These are phyloP conservation scores for Panicum virgatum DNA, from an alignment of 202 grass and related monocot genomes.

Conservation along the genomic window DNA sequence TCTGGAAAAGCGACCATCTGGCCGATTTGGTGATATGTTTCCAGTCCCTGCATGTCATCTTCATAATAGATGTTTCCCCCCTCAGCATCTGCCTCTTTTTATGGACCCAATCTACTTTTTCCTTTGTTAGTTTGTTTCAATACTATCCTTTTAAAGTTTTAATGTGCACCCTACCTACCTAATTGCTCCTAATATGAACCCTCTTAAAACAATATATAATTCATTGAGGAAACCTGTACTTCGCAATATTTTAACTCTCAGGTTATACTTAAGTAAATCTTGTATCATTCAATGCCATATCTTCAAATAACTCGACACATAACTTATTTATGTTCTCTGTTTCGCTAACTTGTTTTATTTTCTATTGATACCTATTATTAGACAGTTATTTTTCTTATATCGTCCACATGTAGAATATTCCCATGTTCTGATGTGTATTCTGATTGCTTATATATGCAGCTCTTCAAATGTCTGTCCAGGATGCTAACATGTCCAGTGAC, in stretches of 20 bases:
- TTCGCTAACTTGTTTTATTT: neutral
- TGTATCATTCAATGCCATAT: conserved; percentile 1
- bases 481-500: conserved; percentile 44
- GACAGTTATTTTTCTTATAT: neutral
- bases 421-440: conserved; percentile 16
- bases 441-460: conserved; percentile 43
- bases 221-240: neutral
- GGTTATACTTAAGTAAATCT: neutral
- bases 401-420: neutral
- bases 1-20: neutral
- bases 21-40: neutral
- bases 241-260: neutral
- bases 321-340: neutral
- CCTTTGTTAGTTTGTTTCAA: neutral
- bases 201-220: conserved; percentile 1
- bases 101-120: neutral
- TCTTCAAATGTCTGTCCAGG: conserved; percentile 97
- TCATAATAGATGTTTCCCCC: neutral
- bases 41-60: neutral
- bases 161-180: neutral
- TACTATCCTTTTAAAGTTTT: neutral
- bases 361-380: neutral
- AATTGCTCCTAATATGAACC: neutral
- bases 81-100: neutral
- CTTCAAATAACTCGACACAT: neutral